A percentile compares a stretch with the other conserved stretches of the same genome.
These are phyloP conservation scores for Pinus taeda DNA, from an alignment of 75 land plant genomes.

Conservation along the genomic window DNA sequence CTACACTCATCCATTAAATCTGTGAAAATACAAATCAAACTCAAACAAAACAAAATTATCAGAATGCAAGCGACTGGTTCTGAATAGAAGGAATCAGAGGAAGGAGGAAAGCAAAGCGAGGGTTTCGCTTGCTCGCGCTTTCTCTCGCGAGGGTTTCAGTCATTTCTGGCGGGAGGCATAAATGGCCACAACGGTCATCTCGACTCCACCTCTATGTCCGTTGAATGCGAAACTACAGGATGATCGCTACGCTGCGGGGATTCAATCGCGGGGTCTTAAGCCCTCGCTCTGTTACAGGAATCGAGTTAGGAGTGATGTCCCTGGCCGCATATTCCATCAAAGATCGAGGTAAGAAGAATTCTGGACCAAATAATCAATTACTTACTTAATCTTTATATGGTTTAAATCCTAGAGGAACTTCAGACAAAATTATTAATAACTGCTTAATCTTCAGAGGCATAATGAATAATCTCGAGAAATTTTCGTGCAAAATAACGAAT, in stretches of 20 bases:
- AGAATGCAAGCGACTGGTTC: neutral
- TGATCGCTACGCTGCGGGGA: neutral
- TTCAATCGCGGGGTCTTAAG: conserved; percentile 1
- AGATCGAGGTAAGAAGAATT: neutral
- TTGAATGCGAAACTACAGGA: neutral
- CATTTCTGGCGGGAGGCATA: neutral
- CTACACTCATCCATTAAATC: neutral
- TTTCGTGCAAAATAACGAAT: too few relatives aligned
- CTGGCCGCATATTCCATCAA: neutral
- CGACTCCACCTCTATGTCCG: neutral
- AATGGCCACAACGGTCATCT: neutral
- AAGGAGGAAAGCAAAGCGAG: neutral
- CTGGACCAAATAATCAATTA: too few relatives aligned
- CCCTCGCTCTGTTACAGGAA: neutral
- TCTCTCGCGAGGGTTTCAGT: neutral
- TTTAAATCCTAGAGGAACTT: too few relatives aligned
- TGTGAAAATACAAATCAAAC: too few relatives aligned
- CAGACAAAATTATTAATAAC: too few relatives aligned
- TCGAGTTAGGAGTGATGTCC: neutral
- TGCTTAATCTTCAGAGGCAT: too few relatives aligned
- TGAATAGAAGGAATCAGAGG: neutral
- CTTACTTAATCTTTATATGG: too few relatives aligned
- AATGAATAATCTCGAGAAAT: too few relatives aligned
- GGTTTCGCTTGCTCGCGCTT: neutral
- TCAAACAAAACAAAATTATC: neutral